These are phyloP conservation scores for Ceratobasidium sp. DNA, from an alignment of 1,284 basidiomycete species.

Conservation along the genomic window DNA sequence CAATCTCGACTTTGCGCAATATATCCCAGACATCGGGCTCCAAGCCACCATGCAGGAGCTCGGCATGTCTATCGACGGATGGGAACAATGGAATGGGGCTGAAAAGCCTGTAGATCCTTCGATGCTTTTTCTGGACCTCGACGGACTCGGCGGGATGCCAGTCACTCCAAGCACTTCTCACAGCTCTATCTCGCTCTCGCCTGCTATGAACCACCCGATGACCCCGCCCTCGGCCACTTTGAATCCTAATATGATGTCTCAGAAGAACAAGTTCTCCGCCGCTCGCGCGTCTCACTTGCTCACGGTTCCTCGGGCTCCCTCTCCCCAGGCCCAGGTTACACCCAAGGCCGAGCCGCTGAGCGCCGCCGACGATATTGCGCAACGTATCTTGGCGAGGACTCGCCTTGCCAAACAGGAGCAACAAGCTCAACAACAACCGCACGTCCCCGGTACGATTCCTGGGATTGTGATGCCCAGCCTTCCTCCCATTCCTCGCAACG, in stretches of 20 bases:
- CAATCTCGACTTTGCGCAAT: slow-evolving; percentile 42
- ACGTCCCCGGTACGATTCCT: slow-evolving; percentile 26
- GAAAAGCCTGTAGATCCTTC: slow-evolving; percentile 37
- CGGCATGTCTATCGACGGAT: slow-evolving; percentile 44
- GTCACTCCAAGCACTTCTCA: slow-evolving; percentile 25
- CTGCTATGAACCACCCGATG: slow-evolving; percentile 7
- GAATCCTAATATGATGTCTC: neutral
- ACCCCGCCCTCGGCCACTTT: slow-evolving; percentile 18
- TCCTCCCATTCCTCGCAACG: slow-evolving; percentile 13
- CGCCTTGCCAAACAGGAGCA: slow-evolving; percentile 4
- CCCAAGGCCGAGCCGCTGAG: slow-evolving; percentile 32
- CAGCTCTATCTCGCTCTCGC: slow-evolving; percentile 1
- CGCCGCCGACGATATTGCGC: slow-evolving; percentile 43
- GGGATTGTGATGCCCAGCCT: slow-evolving; percentile 43
- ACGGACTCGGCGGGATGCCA: slow-evolving; percentile 29
- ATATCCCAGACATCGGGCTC: slow-evolving; percentile 40
- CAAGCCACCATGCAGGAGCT: slow-evolving; percentile 44
- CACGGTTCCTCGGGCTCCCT: slow-evolving; percentile 36
- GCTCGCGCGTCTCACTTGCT: slow-evolving; percentile 43
- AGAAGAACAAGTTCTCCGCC: slow-evolving; percentile 38
- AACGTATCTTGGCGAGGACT: slow-evolving; percentile 41
- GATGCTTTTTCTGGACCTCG: slow-evolving; percentile 43
- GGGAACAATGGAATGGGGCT: slow-evolving; percentile 42
- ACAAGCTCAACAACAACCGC: slow-evolving; percentile 15
- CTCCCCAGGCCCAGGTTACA: neutral